phyloP scores from a whole-genome alignment of 192 early-diverging fungal species.

The Backusella mclennaniae region DNA sequence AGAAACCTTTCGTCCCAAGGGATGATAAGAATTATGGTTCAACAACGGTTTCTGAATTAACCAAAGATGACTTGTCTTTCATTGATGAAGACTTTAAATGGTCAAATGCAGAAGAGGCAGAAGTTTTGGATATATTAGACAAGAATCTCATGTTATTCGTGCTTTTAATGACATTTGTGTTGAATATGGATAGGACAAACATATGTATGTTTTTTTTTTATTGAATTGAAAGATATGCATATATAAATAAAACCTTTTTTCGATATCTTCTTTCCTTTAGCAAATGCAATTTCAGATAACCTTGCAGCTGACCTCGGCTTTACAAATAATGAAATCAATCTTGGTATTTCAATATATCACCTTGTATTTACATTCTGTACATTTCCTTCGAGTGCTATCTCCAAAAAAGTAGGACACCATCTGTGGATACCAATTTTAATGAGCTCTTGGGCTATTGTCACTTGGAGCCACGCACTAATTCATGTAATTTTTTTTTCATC shows the following conservation, averaged over 20 bases:
- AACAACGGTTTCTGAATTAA: not conserved
- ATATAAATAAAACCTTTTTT: not conserved
- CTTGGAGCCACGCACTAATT: constrained; percentile 11
- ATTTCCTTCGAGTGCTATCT: constrained; percentile 51
- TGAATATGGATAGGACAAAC: constrained; percentile 38
- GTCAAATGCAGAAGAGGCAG: constrained; percentile 48
- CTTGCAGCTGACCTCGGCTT: constrained; percentile 39
- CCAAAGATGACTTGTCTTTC: not conserved
- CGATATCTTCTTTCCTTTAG: not conserved
- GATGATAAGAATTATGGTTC: not conserved
- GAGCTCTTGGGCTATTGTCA: constrained; percentile 17
- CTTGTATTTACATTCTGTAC: constrained; percentile 39
- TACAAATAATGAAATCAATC: constrained; percentile 44
- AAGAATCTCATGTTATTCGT: constrained; percentile 55
- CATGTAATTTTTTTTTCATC: not conserved
- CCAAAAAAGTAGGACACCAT: constrained; percentile 45
- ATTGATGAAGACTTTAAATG: constrained; percentile 37
- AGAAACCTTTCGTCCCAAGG: not conserved
- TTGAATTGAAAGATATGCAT: not conserved
- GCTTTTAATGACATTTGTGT: constrained; percentile 35
- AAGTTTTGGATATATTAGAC: constrained; percentile 35
- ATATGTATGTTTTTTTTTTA: constrained; percentile 18
- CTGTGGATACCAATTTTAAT: constrained; percentile 51
- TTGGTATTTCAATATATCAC: constrained; percentile 41
- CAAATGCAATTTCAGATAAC: constrained; percentile 48